A percentile compares a stretch with the other conserved stretches of the same genome.
These are phyloP conservation scores for Physaria fendleri DNA, from an alignment of 345 rosid genomes.

Conservation along the genomic window DNA sequence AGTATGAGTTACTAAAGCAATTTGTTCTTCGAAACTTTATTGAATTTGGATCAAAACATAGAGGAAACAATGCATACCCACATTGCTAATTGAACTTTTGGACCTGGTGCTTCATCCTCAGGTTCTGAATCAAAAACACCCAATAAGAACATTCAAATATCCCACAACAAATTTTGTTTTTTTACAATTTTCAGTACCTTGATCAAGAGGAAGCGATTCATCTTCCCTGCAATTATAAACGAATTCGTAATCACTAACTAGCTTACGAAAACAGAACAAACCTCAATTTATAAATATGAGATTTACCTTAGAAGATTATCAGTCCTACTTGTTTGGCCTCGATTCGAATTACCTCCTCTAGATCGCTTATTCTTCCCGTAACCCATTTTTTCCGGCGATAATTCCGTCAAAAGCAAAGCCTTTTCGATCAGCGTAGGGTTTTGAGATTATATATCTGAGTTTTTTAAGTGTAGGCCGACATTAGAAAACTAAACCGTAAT, in stretches of 20 bases:
- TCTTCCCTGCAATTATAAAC: slow-evolving; percentile 19
- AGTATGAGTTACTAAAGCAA: no score
- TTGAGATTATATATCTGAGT: background rate
- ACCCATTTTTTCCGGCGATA: slow-evolving; percentile 26
- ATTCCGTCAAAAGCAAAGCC: background rate
- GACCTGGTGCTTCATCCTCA: slow-evolving; percentile 50
- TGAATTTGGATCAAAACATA: background rate
- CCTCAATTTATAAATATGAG: background rate
- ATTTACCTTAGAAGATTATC: slow-evolving; percentile 22
- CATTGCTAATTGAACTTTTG: slow-evolving; percentile 84
- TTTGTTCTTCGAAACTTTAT: no score
- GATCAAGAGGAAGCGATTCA: slow-evolving; percentile 30
- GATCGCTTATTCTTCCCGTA: slow-evolving; percentile 26
- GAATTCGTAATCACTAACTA: background rate
- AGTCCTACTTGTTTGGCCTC: slow-evolving; percentile 26
- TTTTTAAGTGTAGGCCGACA: no score
- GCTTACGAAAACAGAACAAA: slow-evolving; percentile 1
- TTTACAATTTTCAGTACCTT: no score
- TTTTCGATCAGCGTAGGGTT: slow-evolving; percentile 20
- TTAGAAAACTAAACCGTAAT: background rate
- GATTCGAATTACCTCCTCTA: slow-evolving; percentile 24
- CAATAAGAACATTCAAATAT: background rate
- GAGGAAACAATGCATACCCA: slow-evolving; percentile 56
- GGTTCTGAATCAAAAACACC: slow-evolving; percentile 33
- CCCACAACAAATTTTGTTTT: no score